phyloP scores from a whole-genome alignment of 306 rosid genomes.

The Carpinus viminea region DNA sequence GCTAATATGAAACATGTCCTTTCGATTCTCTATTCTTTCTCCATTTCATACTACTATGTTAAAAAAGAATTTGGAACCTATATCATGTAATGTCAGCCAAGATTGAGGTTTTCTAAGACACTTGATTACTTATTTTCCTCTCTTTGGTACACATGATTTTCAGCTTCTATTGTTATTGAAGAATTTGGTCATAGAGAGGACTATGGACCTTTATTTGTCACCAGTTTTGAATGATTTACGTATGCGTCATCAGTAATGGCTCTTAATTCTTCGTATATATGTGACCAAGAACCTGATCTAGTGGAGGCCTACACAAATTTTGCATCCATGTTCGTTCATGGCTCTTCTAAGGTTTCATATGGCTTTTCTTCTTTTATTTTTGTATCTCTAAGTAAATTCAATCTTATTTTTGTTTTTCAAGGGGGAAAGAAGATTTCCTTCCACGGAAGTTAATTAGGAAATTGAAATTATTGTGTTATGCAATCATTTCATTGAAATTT shows the following conservation, averaged over 20 bases:
- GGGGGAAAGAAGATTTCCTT: no score
- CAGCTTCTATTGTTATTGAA: conserved; percentile 93
- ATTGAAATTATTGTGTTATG: neutral
- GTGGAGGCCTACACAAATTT: conserved; percentile 95
- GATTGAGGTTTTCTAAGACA: neutral
- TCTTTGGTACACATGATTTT: conserved; percentile 22
- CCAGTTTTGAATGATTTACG: conserved; percentile 85
- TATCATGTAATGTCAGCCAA: neutral
- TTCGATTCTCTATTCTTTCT: no score
- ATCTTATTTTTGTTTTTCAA: neutral
- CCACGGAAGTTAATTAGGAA: neutral
- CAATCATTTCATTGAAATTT: neutral
- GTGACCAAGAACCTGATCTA: conserved; percentile 98
- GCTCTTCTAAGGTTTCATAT: conserved; percentile 67
- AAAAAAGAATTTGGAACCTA: neutral
- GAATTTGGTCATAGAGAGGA: conserved; percentile 87
- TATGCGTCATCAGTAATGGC: conserved; percentile 82
- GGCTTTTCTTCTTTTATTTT: conserved; percentile 9
- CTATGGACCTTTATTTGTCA: conserved; percentile 77
- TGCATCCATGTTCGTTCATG: conserved; percentile 74
- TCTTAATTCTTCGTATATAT: conserved; percentile 87
- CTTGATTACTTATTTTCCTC: neutral
- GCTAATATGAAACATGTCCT: no score
- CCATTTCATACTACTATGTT: no score
- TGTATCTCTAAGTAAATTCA: neutral